Evolutionary conservation across 345 rosid species (phyloP).

Genomic region (Clausena lansium): DNA sequence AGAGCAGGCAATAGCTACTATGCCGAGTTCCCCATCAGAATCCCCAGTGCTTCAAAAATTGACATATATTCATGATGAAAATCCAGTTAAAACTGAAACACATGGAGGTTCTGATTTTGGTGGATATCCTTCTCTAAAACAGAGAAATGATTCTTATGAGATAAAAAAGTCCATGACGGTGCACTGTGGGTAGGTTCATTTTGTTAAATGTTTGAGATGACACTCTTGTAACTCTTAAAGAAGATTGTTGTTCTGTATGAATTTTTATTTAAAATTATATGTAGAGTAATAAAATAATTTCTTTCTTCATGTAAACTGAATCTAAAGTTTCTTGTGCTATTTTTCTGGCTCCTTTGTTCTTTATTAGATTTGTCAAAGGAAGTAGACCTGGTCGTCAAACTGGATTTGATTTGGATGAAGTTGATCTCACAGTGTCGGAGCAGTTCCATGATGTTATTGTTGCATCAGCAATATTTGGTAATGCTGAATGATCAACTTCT

Average conservation of each 20-base stretch:
- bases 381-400: constrained; percentile 61
- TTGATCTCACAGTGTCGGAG: constrained; percentile 60
- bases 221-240: neutral
- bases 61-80: constrained; percentile 57
- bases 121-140: constrained; percentile 79
- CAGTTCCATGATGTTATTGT: constrained; percentile 67
- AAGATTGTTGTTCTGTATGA: neutral
- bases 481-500: constrained; percentile 5
- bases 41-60: constrained; percentile 59
- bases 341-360: constrained; percentile 12
- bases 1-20: constrained; percentile 65
- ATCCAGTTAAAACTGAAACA: constrained; percentile 51
- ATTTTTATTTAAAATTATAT: neutral
- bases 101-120: constrained; percentile 86
- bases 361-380: constrained; percentile 66
- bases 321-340: neutral
- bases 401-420: constrained; percentile 85
- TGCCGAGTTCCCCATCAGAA: constrained; percentile 58
- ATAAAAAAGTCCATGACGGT: constrained; percentile 73
- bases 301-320: constrained; percentile 8
- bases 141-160: constrained; percentile 63
- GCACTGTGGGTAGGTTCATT: constrained; percentile 76
- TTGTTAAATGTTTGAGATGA: neutral
- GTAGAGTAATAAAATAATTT: neutral
- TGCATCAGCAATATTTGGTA: constrained; percentile 95